Evolutionary conservation across 2,329 filamentous ascomycete species (phyloP), one percentile per base, ranked within the genome.

Genomic region (Sarocladium kiliense): DNA sequence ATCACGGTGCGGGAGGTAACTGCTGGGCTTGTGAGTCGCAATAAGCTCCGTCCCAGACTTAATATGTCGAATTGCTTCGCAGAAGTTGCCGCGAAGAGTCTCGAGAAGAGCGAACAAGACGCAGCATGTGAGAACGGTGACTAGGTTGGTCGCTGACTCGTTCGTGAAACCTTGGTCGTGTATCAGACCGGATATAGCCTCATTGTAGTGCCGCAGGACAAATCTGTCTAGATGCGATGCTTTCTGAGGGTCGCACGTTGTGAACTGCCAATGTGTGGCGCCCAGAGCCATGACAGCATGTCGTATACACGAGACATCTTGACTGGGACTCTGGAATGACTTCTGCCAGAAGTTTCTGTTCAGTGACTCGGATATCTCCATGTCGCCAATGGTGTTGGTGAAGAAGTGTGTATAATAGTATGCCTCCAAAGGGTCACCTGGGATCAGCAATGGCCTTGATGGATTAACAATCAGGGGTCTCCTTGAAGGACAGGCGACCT

Each of bases 361-460:
- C 4, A 36, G 11, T n/a, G 54, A 39, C 16, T 12, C 11, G 14
- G 42, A 32, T 7, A 39, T 55, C 32, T 55, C 42, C 26, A 51
- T n/a, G 36, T 56, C 36, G 23, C 18, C 9, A 19, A 56, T 11
- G 26, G 55, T 37, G 27, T 25, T 16, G 37, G 25, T 27, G 27
- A 56, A 56, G 27, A 56, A 56, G 50, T 56, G 37, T n/a, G 11
- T n/a, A 23, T 32, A 37, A 37, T 37, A 56, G 21, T 45, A 54
- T 18, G n/a, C 10, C 26, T 56, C 55, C n/a, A 54, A 25, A 14
- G 25, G 11, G 23, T 55, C 41, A 6, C 54, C 54, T 26, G 53
- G 34, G 26, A 34, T n/a, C n/a, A n/a, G n/a, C n/a, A n/a, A n/a
- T n/a, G n/a, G n/a, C n/a, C n/a, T n/a, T 23, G n/a, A 45, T 4